Percentiles rank a stretch among this genome's conserved stretches.
phyloP scores from a whole-genome alignment of 2,329 filamentous ascomycete species.

The Cercospora sesami region DNA sequence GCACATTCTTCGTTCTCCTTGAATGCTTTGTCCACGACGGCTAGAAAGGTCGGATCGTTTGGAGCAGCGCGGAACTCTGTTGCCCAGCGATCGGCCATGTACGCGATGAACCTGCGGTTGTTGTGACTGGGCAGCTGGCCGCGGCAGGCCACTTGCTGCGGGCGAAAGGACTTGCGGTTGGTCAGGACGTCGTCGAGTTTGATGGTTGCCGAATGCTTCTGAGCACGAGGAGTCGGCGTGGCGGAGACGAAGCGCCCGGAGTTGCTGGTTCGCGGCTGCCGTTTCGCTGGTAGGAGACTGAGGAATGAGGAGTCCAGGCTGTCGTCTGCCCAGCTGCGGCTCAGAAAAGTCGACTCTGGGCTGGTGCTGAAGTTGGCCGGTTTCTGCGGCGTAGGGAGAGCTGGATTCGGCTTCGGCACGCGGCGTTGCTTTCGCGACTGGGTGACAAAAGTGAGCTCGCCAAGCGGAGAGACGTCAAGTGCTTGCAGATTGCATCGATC shows the following conservation, averaged over 20 bases:
- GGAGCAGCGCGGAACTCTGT: conserved; percentile 10
- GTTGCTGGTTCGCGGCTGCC: conserved; percentile 19
- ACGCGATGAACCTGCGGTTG: conserved; percentile 22
- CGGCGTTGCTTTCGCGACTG: conserved; percentile 53
- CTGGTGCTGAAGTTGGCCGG: conserved; percentile 26
- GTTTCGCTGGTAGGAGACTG: conserved; percentile 38
- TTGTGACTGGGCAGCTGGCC: conserved; percentile 30
- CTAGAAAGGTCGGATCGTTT: conserved; percentile 18
- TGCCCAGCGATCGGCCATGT: conserved; percentile 21
- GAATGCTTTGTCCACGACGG: conserved; percentile 25
- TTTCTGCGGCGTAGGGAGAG: conserved; percentile 13
- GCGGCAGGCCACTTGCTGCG: conserved; percentile 32
- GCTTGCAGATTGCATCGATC: conserved; percentile 59
- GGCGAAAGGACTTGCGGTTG: conserved; percentile 33
- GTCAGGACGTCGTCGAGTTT: conserved; percentile 33
- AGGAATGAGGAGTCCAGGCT: conserved; percentile 58
- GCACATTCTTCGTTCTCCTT: conserved; percentile 19
- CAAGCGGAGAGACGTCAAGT: conserved; percentile 58
- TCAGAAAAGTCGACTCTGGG: conserved; percentile 41
- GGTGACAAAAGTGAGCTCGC: conserved; percentile 56
- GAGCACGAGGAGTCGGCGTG: conserved; percentile 14
- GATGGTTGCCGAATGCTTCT: conserved; percentile 35
- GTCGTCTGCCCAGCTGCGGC: conserved; percentile 55
- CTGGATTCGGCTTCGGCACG: conserved; percentile 25
- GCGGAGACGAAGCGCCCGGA: conserved; percentile 21